Conservation (phyloP, 2,329 filamentous ascomycete genomes). For the Alternaria rosae region DNA sequence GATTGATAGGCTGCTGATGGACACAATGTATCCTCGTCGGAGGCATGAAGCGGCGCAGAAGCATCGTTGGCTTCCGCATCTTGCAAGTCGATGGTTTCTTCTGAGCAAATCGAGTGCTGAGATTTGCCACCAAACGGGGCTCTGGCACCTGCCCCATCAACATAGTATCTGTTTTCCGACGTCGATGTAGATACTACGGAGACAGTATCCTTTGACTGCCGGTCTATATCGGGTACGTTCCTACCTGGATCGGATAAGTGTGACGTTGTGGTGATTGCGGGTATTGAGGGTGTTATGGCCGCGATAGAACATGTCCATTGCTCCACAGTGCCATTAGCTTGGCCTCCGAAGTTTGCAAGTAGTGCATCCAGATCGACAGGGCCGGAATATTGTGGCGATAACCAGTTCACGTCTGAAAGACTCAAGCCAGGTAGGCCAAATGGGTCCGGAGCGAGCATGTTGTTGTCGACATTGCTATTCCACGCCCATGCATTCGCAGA, state of each 20-base stretch:
- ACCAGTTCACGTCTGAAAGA: slow-evolving; percentile 15
- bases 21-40: not conserved
- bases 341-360: slow-evolving; percentile 1
- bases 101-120: slow-evolving; percentile 4
- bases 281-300: not conserved
- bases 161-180: slow-evolving; percentile 16
- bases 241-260: not conserved
- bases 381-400: slow-evolving; percentile 15
- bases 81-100: not conserved
- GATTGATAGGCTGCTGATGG: slow-evolving; percentile 7
- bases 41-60: not conserved
- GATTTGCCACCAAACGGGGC: slow-evolving; percentile 20
- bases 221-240: slow-evolving; percentile 2
- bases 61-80: not conserved
- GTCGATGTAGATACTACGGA: slow-evolving; percentile 10
- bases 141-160: slow-evolving; percentile 22
- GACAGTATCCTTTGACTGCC: not conserved
- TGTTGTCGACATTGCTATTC: not conserved
- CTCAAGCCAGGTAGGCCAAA: slow-evolving; percentile 10
- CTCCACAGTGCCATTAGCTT: not conserved
- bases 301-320: not conserved
- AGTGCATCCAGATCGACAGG: slow-evolving; percentile 14
- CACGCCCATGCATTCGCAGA: not conserved
- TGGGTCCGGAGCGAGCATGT: not conserved
- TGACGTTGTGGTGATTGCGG: not conserved